Evolutionary conservation across 768 basidiomycete genomes (phyloP).

Genomic region (Pleurotus djamor): DNA sequence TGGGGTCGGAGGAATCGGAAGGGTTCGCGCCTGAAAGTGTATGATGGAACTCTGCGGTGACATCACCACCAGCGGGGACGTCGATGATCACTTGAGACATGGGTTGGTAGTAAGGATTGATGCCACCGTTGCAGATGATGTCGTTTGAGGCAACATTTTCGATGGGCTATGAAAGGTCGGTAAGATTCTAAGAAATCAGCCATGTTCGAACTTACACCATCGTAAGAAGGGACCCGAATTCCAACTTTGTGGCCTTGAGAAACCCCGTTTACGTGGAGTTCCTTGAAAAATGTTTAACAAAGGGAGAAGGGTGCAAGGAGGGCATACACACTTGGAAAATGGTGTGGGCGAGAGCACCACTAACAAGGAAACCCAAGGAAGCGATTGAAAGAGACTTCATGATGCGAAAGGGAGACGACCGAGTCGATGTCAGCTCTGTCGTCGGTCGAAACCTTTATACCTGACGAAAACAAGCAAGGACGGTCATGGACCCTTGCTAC

Average conservation of each 20-base stretch:
- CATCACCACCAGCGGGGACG: constrained; percentile 34
- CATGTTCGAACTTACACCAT: constrained; percentile 23
- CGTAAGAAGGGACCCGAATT: constrained; percentile 38
- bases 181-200: background rate
- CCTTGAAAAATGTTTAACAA: constrained; percentile 14
- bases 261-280: constrained; percentile 44
- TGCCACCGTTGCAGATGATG: constrained; percentile 38
- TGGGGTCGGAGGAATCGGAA: constrained; percentile 35
- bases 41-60: constrained; percentile 41
- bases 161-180: constrained; percentile 24
- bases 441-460: no score
- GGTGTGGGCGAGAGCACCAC: constrained; percentile 41
- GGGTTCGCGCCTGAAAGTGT: constrained; percentile 30
- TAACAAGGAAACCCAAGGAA: constrained; percentile 21
- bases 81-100: constrained; percentile 29
- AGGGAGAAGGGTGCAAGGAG: no score
- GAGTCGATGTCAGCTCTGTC: no score
- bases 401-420: no score
- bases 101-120: constrained; percentile 22
- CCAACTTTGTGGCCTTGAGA: constrained; percentile 42
- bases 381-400: no score
- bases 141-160: constrained; percentile 41
- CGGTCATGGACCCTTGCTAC: no score
- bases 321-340: constrained; percentile 43
- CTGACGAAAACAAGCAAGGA: no score